Evolutionary conservation across 495 filamentous ascomycete species (phyloP), one percentile per base, ranked within the genome.

Genomic region (Symbiotaphrina buchneri): DNA sequence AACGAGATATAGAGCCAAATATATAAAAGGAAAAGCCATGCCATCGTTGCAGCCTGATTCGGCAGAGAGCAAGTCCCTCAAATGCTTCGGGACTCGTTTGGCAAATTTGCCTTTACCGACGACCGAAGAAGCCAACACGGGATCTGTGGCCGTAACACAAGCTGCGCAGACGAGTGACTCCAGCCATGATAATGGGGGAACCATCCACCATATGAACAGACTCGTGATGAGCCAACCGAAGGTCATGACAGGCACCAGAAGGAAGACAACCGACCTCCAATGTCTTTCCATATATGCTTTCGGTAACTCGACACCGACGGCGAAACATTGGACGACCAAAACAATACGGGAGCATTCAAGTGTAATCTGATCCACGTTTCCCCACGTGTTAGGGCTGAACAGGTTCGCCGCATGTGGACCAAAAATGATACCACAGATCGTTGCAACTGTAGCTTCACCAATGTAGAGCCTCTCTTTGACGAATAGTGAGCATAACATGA

Each of bases 21-120:
- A 99, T 46, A 99, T 73, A 53, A 99, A 99, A 5, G 90, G 90
- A 52, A 99, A 99, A 11, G 90, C 87, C 90, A 95, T 95, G 52
- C 90, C 90, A 49, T 99, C 90, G 56, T 99, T 99, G 60, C 90
- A 99, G 16, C 90, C 90, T 1, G 90, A 95, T 51, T 99, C 90
- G 35, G 85, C 85, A 10, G 90, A 95, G 20, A 99, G 62, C 8
- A 99, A 40, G 50, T 99, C 90, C 54, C 90, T 67, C 49, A 99
- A 56, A 68, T 95, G 90, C 55, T 90, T 94, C 13, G 90, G 90
- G 14, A 99, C 82, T 36, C 90, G 67, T 51, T 90, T 92, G 28
- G 90, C 85, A 43, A 99, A 99, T 47, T 94, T 95, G 42, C 90
- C 90, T 53, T 93, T 95, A 46, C 90, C 90, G 25, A 99, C 90